phyloP scores from a whole-genome alignment of 1,284 basidiomycete genomes.

The Leucoagaricus sp. region DNA sequence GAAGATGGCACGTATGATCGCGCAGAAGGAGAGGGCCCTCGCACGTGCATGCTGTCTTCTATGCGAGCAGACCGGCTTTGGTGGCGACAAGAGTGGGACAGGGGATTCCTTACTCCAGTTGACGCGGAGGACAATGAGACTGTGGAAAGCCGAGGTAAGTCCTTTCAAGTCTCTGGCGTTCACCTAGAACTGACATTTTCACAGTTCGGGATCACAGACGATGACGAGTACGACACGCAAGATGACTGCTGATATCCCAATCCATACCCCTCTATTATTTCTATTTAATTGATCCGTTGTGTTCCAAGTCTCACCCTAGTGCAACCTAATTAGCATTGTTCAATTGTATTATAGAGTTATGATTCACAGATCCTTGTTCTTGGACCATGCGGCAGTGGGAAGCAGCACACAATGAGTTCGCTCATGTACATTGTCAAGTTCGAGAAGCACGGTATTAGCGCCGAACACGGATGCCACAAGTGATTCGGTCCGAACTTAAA shows the following conservation, averaged over 20 bases:
- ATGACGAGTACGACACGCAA: slow-evolving; percentile 14
- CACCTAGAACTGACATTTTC: not conserved
- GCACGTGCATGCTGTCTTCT: slow-evolving; percentile 40
- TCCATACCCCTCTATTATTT: not conserved
- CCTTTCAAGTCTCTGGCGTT: not conserved
- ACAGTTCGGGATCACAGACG: slow-evolving; percentile 13
- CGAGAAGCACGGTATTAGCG: no score
- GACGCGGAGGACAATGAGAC: slow-evolving; percentile 35
- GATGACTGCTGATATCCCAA: slow-evolving; percentile 8
- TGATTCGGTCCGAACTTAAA: no score
- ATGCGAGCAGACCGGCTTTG: slow-evolving; percentile 45
- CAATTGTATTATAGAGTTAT: slow-evolving; percentile 1
- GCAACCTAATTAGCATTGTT: not conserved
- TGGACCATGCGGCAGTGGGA: not conserved
- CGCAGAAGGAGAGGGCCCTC: slow-evolving; percentile 36
- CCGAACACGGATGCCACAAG: no score
- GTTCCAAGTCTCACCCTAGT: not conserved
- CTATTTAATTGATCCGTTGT: not conserved
- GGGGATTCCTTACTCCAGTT: slow-evolving; percentile 36
- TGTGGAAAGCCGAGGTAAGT: slow-evolving; percentile 39
- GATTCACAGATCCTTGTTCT: not conserved
- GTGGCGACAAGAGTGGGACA: slow-evolving; percentile 37
- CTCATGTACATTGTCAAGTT: no score
- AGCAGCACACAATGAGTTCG: no score
- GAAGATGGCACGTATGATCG: slow-evolving; percentile 32